Evolutionary conservation across 2,329 filamentous ascomycete genomes (phyloP), one percentile per base, ranked within the genome.

Genomic region (Alternaria angustiovoidea): DNA sequence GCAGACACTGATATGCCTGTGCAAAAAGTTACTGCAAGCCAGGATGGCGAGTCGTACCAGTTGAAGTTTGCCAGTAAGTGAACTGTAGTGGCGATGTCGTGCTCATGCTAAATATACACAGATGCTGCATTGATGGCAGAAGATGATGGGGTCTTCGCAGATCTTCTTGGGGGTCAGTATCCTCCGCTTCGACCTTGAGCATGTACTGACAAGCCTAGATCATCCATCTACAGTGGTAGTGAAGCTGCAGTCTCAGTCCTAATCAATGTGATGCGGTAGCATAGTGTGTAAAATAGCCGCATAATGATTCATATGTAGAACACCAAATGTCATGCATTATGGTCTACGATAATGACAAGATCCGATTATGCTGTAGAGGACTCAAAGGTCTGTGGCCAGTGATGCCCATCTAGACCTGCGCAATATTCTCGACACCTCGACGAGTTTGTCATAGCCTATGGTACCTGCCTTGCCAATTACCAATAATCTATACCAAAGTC

Each of bases 31-130:
- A 64, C 55, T 36, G 67, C 65, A 24, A 54, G 56, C 14, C 47
- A 65, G 44, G 57, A 69, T 5, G 68, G 62, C 34, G 59, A 57
- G 3, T 44, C 54, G 7, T 70, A 67, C 47, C 43, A 58, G 24
- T 41, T 70, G 42, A 59, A 55, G 22, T 70, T 70, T 34, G 28
- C 59, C 16, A 62, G 68, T 70, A 66, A 38, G 66, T 58, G n/a
- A 43, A 30, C 16, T 51, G 36, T 12, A 57, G 28, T 42, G 28
- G 42, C 30, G 20, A 22, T 36, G 11, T 18, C 20, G 16, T 38
- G 8, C 49, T 38, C 9, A 20, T 38, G 30, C 48, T 57, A 51
- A 59, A 20, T 5, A 28, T 51, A 7, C 12, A 48, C 34, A 64
- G 66, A 61, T 48, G 65, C 55, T 32, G 41, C 34, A 43, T 46